A percentile compares a stretch with the other conserved stretches of the same genome.
Evolutionary conservation across 148 eudicot genomes (phyloP).

Genomic region (Linanthus parryae): DNA sequence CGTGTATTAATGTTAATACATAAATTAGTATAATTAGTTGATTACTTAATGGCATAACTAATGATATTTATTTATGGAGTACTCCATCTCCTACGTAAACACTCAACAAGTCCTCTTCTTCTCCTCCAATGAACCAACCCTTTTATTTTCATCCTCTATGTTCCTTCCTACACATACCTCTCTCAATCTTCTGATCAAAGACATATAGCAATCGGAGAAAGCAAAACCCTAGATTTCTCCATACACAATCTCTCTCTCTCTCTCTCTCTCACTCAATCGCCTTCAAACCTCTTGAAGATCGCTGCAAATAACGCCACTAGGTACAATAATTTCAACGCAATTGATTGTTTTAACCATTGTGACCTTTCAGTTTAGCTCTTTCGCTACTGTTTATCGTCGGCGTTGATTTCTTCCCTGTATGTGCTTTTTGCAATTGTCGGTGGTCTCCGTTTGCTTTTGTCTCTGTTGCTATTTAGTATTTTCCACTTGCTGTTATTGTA

Average conservation of each 20-base stretch:
- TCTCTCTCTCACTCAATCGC: no score
- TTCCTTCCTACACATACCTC: no score
- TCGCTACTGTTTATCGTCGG: not conserved
- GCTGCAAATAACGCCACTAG: not conserved
- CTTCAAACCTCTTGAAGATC: slow-evolving; percentile 14
- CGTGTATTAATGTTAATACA: no score
- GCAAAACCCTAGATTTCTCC: slow-evolving; percentile 13
- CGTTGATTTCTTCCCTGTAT: not conserved
- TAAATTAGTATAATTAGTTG: no score
- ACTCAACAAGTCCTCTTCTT: no score
- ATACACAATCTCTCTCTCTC: no score
- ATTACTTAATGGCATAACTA: no score
- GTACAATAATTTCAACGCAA: not conserved
- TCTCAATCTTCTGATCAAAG: not conserved
- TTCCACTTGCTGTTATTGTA: no score
- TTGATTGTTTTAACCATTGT: not conserved
- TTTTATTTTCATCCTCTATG: no score
- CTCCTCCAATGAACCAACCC: no score
- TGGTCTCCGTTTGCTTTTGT: not conserved
- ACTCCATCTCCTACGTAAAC: no score
- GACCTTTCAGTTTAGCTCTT: not conserved
- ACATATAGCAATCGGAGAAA: not conserved
- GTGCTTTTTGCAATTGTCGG: not conserved
- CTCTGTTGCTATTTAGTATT: no score
- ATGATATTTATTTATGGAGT: slow-evolving; percentile 1